Conservation (phyloP, 495 filamentous ascomycete species). For the Neurospora sublineolata region DNA sequence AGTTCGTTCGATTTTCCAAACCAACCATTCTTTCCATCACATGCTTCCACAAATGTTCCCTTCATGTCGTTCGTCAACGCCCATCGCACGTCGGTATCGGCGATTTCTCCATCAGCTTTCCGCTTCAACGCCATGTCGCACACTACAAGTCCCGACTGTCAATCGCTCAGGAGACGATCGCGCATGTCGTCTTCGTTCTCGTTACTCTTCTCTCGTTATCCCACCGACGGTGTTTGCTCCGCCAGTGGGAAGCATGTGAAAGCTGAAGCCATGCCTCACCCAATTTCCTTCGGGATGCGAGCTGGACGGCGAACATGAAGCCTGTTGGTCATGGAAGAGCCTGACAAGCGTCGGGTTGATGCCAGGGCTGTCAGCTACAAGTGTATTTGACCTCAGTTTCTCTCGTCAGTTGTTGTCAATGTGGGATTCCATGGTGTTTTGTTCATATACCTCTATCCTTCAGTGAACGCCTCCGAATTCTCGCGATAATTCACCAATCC, state of each 20-base stretch:
- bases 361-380: background rate
- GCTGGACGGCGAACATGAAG: background rate
- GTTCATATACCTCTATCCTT: background rate
- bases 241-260: background rate
- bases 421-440: background rate
- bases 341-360: background rate
- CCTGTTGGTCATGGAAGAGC: background rate
- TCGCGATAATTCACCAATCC: background rate
- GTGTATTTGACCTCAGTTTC: background rate
- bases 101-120: background rate
- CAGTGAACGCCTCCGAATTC: background rate
- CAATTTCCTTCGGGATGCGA: background rate
- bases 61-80: background rate
- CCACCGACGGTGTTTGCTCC: background rate
- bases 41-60: background rate
- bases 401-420: background rate
- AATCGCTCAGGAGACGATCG: background rate
- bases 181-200: background rate
- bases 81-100: background rate
- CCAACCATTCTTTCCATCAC: background rate
- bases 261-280: background rate
- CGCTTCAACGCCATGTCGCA: background rate
- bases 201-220: background rate
- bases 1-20: background rate
- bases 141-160: background rate